These are phyloP conservation scores for Heracleum sosnowskyi DNA, from an alignment of 129 eudicot genomes.

Conservation along the genomic window DNA sequence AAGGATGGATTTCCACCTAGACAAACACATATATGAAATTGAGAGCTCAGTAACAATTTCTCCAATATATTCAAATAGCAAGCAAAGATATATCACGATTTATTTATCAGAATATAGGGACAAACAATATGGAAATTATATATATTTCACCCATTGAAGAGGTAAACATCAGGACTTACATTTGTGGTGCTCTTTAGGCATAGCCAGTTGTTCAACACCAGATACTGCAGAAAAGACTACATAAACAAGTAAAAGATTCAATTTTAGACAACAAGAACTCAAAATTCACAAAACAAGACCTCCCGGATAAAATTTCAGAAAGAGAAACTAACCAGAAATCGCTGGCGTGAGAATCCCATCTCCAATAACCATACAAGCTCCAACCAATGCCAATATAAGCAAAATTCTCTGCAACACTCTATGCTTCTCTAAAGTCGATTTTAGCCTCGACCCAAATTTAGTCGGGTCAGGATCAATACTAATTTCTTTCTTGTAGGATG, in stretches of 20 bases:
- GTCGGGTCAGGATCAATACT: constrained; percentile 23
- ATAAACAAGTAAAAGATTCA: neutral
- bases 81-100: neutral
- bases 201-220: constrained; percentile 65
- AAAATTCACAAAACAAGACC: neutral
- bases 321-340: constrained; percentile 50
- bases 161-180: constrained; percentile 40
- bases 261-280: neutral
- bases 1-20: neutral
- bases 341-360: constrained; percentile 95
- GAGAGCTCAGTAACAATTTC: neutral
- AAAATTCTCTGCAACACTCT: constrained; percentile 70
- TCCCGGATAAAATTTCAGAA: neutral
- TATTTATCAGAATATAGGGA: neutral
- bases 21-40: neutral
- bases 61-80: neutral
- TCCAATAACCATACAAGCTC: constrained; percentile 99
- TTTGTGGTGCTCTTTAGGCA: constrained; percentile 86
- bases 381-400: constrained; percentile 82
- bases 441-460: constrained; percentile 61
- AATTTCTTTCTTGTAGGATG: constrained; percentile 57
- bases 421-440: constrained; percentile 64
- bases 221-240: constrained; percentile 96
- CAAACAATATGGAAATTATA: neutral
- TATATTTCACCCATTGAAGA: neutral